These are phyloP conservation scores for Fusarium sulawesiense DNA, from an alignment of 2,329 filamentous ascomycete species.

Conservation along the genomic window DNA sequence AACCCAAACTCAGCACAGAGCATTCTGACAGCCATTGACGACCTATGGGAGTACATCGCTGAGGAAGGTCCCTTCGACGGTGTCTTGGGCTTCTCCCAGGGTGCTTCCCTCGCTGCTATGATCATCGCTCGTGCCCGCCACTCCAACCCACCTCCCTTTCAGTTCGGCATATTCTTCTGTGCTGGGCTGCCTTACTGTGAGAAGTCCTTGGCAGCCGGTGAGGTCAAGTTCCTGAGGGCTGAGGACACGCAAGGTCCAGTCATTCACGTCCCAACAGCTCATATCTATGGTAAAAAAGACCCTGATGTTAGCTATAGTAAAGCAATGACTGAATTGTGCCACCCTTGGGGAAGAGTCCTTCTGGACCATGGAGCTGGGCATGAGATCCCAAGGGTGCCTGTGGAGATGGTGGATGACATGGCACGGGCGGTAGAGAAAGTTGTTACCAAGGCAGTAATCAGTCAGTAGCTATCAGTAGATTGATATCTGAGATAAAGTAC, in stretches of 20 bases:
- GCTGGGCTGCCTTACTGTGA: conserved; percentile 6
- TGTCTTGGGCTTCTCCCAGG: conserved; percentile 3
- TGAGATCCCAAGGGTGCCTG: conserved; percentile 1
- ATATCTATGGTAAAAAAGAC: conserved; percentile 3
- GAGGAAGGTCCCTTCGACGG: conserved; percentile 8
- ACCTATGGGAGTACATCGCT: neutral
- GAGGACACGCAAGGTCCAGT: neutral
- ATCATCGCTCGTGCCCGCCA: conserved; percentile 3
- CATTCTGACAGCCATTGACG: neutral
- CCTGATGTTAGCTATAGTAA: conserved; percentile 4
- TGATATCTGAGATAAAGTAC: neutral
- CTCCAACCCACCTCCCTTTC: conserved; percentile 4
- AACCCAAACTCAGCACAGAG: neutral
- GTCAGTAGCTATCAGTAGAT: neutral
- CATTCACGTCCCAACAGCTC: conserved; percentile 1
- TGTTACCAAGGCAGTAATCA: neutral
- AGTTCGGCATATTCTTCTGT: conserved; percentile 10
- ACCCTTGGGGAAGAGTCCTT: conserved; percentile 1
- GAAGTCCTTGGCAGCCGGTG: neutral
- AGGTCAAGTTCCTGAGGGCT: neutral
- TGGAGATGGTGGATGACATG: conserved; percentile 5
- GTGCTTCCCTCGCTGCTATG: conserved; percentile 1
- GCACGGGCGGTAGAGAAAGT: conserved; percentile 8
- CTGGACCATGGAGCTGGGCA: conserved; percentile 11
- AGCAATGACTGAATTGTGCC: conserved; percentile 1